Evolutionary conservation across 805 yeast species (phyloP).

Genomic region (Zygosaccharomyces rouxii): DNA sequence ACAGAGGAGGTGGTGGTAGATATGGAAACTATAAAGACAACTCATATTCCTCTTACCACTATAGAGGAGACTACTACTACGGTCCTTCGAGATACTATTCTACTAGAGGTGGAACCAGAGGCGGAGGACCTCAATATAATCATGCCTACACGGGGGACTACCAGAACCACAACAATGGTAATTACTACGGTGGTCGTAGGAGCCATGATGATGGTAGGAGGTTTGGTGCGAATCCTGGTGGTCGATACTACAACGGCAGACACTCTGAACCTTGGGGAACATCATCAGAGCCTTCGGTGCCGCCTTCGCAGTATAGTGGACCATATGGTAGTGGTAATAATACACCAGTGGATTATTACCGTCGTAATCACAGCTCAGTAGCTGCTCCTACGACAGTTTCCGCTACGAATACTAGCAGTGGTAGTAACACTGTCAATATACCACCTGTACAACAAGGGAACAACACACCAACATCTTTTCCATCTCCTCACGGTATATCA

Average conservation of each 20-base stretch:
- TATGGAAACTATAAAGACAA: slow-evolving; percentile 6
- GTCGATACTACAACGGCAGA: slow-evolving; percentile 6
- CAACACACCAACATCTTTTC: neutral
- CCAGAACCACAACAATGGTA: slow-evolving; percentile 6
- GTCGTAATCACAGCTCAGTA: slow-evolving; percentile 1
- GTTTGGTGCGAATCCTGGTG: neutral
- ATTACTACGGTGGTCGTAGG: slow-evolving; percentile 7
- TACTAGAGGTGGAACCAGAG: slow-evolving; percentile 7
- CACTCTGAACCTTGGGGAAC: slow-evolving; percentile 5
- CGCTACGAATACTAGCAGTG: neutral
- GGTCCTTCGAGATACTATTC: slow-evolving; percentile 9
- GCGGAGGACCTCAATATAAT: slow-evolving; percentile 4
- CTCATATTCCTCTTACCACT: slow-evolving; percentile 5
- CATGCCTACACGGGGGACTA: slow-evolving; percentile 6
- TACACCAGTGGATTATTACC: slow-evolving; percentile 8
- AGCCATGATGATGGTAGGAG: slow-evolving; percentile 8
- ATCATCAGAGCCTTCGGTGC: neutral
- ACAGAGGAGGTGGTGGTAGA: slow-evolving; percentile 9
- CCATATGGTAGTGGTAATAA: slow-evolving; percentile 10
- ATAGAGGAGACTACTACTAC: slow-evolving; percentile 14
- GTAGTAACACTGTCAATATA: neutral
- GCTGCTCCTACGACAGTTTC: neutral
- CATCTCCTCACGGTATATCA: neutral
- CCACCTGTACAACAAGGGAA: neutral
- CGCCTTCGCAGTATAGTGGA: slow-evolving; percentile 1